phyloP scores from a whole-genome alignment of 306 rosid species.

The Trifolium repens region DNA sequence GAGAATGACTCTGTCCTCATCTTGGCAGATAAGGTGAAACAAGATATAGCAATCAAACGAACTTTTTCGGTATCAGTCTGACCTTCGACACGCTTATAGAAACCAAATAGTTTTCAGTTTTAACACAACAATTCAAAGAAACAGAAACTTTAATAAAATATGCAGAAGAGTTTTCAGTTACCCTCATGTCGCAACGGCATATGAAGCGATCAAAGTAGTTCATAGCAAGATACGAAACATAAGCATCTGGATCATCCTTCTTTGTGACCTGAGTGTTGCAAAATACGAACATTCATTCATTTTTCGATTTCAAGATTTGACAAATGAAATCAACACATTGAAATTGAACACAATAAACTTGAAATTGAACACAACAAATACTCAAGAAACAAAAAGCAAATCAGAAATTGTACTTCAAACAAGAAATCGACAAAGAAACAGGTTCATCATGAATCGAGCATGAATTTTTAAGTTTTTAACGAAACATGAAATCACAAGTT shows the following conservation, averaged over 20 bases:
- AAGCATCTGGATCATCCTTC: background rate
- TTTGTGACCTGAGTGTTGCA: background rate
- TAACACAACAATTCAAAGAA: background rate
- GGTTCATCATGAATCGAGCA: background rate
- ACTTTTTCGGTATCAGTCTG: background rate
- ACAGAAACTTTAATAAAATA: background rate
- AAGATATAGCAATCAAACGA: constrained; percentile 23
- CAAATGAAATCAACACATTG: no score
- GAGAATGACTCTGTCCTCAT: background rate
- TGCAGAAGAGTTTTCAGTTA: constrained; percentile 11
- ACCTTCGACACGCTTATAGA: background rate
- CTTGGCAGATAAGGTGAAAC: constrained; percentile 33
- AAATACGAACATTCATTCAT: background rate
- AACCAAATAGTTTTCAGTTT: background rate
- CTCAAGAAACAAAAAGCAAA: background rate
- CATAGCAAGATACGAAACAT: constrained; percentile 35
- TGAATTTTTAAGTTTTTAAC: background rate
- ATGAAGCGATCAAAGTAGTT: constrained; percentile 38
- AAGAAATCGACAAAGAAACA: background rate
- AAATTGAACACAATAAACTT: background rate
- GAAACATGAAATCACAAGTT: background rate
- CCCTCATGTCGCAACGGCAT: background rate
- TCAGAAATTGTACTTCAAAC: background rate
- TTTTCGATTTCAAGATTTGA: no score
- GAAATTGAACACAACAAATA: no score